Base-by-base conservation (phyloP, 2,329 filamentous ascomycete species). In the Diatrype stigma region DNA sequence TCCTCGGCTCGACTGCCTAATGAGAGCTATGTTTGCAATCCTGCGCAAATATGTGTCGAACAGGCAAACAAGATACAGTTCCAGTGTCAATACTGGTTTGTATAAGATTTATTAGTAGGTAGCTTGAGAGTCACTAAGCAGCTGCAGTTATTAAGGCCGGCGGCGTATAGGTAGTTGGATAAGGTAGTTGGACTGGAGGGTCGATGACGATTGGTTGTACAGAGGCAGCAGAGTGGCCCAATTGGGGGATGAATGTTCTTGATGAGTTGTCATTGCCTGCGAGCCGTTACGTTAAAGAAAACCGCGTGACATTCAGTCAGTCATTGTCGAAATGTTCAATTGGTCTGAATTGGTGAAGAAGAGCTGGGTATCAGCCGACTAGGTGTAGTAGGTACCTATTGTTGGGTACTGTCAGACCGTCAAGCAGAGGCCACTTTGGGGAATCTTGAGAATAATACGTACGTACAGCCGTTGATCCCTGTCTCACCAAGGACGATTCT, bases 201-300 rank as follows among this genome's bases (percentile, higher is more conserved):
- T 28, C 40, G 22, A 44, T 28, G 11, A 44, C 40, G 40, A 12
- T 44, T 44, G 40, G 40, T 44, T 8, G 22, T 44, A 44, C 40
- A 19, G 40, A 22, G 40, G 21, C 21, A 12, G 6, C 38, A 19
- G 40, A 23, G 16, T 44, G 22, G 40, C 10, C 40, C 40, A 44
- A 44, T 44, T 44, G 22, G 14, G 22, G 22, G 11, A n/a, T n/a
- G n/a, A n/a, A n/a, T n/a, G n/a, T 14, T 11, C 22, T 23, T 44
- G 40, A 23, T 44, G 40, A 44, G 40, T 44, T 44, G 40, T 44
- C 40, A 44, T 44, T 44, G 16, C 21, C 40, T 44, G 40, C 40
- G 40, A 44, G 40, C 26, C 40, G 26, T 44, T 44, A 44, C 40
- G 40, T 44, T n/a, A 23, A n/a, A n/a, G 40, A 23, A 44, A 26